Evolutionary conservation across 371 early-diverging fungal species (phyloP).

Genomic region (Massospora cicadina): DNA sequence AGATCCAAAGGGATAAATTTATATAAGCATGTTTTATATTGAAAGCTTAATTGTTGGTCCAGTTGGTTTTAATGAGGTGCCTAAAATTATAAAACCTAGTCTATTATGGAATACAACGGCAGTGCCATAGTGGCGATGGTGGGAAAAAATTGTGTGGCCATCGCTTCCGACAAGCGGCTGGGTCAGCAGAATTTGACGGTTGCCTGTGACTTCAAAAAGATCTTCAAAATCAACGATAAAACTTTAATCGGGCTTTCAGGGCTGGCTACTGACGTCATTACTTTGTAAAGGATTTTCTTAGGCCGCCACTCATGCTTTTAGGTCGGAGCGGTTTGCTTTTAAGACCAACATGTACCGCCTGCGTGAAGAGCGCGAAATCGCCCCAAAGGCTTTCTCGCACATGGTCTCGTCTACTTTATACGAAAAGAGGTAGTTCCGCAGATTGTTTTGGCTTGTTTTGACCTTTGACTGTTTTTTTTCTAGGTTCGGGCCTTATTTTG

Average conservation of each 20-base stretch:
- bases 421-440: constrained; percentile 51
- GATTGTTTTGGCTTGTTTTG: neutral
- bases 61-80: constrained; percentile 36
- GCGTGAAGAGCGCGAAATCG: constrained; percentile 91
- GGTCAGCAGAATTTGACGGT: constrained; percentile 91
- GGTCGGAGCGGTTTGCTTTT: constrained; percentile 79
- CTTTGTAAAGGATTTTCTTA: constrained; percentile 44
- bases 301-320: constrained; percentile 15
- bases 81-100: constrained; percentile 26
- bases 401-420: constrained; percentile 96
- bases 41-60: neutral
- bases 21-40: neutral
- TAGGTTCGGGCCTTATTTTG: constrained; percentile 94
- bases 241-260: constrained; percentile 85
- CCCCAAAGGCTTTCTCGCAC: constrained; percentile 85
- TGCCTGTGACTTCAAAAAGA: constrained; percentile 82
- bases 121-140: constrained; percentile 95
- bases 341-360: constrained; percentile 95
- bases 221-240: constrained; percentile 75
- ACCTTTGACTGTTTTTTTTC: constrained; percentile 2
- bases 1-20: neutral
- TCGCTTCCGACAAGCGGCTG: constrained; percentile 88
- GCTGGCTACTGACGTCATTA: constrained; percentile 95
- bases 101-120: constrained; percentile 85
- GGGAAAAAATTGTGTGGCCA: constrained; percentile 96